These are phyloP conservation scores for Pestalotiopsis sp. DNA, from an alignment of 2,329 filamentous ascomycete species.

Conservation along the genomic window DNA sequence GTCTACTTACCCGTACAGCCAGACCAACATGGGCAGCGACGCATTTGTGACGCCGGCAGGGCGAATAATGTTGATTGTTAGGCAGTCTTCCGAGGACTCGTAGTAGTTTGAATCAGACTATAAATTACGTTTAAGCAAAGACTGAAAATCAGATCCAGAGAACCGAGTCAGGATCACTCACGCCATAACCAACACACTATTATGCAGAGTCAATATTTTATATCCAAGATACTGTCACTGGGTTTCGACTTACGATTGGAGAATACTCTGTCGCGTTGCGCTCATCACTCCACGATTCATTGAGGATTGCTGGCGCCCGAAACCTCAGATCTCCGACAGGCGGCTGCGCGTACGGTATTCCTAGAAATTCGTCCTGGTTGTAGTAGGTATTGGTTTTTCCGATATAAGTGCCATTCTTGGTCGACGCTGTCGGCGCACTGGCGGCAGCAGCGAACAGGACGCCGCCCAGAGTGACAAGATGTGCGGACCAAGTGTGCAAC, in stretches of 20 bases:
- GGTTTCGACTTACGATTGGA: not conserved
- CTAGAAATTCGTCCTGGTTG: conserved; percentile 43
- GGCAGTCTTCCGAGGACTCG: conserved; percentile 50
- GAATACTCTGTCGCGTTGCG: conserved; percentile 41
- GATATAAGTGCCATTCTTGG: conserved; percentile 35
- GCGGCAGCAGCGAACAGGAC: not conserved
- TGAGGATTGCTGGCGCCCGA: conserved; percentile 38
- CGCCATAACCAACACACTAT: conserved; percentile 3
- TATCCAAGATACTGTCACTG: too few relatives aligned
- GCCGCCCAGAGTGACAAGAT: not conserved
- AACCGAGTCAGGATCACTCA: conserved; percentile 43
- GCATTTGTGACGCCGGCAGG: conserved; percentile 35
- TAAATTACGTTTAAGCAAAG: conserved; percentile 27
- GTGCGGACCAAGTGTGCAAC: too few relatives aligned
- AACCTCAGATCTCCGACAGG: conserved; percentile 39
- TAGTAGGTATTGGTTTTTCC: conserved; percentile 35
- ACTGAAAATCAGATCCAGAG: conserved; percentile 41
- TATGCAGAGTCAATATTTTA: not conserved
- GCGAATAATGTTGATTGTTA: conserved; percentile 44
- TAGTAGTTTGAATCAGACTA: not conserved
- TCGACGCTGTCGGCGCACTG: conserved; percentile 20
- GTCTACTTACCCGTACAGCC: conserved; percentile 54
- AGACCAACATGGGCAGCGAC: conserved; percentile 46
- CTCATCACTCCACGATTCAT: conserved; percentile 39
- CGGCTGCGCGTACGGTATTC: conserved; percentile 42